Evolutionary conservation across 2,329 filamentous ascomycete genomes (phyloP).

Genomic region (Colletotrichum limetticola): DNA sequence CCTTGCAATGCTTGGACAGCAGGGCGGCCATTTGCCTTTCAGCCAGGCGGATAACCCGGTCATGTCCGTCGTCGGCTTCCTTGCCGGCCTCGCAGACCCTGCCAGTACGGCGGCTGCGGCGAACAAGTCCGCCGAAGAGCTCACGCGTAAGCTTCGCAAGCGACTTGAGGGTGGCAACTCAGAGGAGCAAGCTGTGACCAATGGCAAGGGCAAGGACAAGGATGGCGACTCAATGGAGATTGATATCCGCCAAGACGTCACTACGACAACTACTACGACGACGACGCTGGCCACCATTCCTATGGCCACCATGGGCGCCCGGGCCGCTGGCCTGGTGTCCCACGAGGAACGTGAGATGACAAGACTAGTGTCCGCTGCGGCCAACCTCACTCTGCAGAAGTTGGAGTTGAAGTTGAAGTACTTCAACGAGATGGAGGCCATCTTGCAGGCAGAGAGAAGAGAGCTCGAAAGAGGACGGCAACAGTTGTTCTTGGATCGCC

Average conservation of each 20-base stretch:
- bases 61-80: slow-evolving; percentile 94
- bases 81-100: slow-evolving; percentile 91
- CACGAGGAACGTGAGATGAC: slow-evolving; percentile 98
- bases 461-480: slow-evolving; percentile 93
- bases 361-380: slow-evolving; percentile 87
- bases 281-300: slow-evolving; percentile 78
- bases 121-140: slow-evolving; percentile 85
- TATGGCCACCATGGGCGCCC: slow-evolving; percentile 85
- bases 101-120: slow-evolving; percentile 91
- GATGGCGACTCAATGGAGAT: slow-evolving; percentile 72
- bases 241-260: slow-evolving; percentile 63
- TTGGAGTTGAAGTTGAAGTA: slow-evolving; percentile 95
- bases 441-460: slow-evolving; percentile 89
- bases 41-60: slow-evolving; percentile 95
- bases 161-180: slow-evolving; percentile 73
- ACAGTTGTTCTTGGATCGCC: slow-evolving; percentile 90
- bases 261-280: slow-evolving; percentile 59
- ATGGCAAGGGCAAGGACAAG: slow-evolving; percentile 70
- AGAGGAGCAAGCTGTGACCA: slow-evolving; percentile 49
- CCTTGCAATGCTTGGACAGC: slow-evolving; percentile 74
- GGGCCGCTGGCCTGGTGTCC: slow-evolving; percentile 87
- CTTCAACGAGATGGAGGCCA: slow-evolving; percentile 94
- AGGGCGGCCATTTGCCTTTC: slow-evolving; percentile 82
- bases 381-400: slow-evolving; percentile 95
- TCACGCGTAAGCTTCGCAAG: slow-evolving; percentile 82